phyloP scores from a whole-genome alignment of 192 early-diverging fungal species.

The Diversispora epigaea region DNA sequence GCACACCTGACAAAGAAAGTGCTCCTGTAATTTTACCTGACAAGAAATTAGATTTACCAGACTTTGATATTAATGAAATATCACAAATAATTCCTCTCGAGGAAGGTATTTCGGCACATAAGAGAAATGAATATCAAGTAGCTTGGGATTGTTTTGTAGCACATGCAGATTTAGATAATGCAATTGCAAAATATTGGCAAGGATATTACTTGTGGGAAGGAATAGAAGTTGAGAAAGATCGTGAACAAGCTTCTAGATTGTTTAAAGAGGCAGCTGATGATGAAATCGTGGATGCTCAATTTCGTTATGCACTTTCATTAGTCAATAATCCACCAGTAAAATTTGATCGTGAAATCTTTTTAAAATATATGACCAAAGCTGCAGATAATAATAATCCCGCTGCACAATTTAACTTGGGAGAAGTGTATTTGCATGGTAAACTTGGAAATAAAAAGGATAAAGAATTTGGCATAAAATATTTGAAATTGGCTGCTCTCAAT shows the following conservation, averaged over 20 bases:
- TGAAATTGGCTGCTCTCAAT: too few relatives aligned
- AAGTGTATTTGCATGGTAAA: neutral
- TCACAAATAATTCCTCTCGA: neutral
- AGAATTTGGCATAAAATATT: neutral
- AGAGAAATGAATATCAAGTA: neutral
- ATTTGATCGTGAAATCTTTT: too few relatives aligned
- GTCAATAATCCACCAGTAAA: too few relatives aligned
- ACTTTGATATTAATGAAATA: neutral
- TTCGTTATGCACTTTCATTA: too few relatives aligned
- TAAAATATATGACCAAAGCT: too few relatives aligned
- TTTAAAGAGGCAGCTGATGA: neutral
- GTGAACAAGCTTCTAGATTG: neutral
- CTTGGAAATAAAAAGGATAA: neutral
- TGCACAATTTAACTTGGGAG: neutral
- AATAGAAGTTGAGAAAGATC: neutral
- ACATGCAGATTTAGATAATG: neutral
- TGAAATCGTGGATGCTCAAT: neutral
- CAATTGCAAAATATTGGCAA: neutral
- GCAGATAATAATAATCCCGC: too few relatives aligned
- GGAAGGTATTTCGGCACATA: neutral
- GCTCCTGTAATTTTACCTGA: too few relatives aligned
- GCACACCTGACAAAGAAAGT: too few relatives aligned
- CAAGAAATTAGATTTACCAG: too few relatives aligned
- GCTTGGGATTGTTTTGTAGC: neutral
- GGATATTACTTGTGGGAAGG: neutral